phyloP scores from a whole-genome alignment of 2,329 filamentous ascomycete species.

The Cercospora beticola region DNA sequence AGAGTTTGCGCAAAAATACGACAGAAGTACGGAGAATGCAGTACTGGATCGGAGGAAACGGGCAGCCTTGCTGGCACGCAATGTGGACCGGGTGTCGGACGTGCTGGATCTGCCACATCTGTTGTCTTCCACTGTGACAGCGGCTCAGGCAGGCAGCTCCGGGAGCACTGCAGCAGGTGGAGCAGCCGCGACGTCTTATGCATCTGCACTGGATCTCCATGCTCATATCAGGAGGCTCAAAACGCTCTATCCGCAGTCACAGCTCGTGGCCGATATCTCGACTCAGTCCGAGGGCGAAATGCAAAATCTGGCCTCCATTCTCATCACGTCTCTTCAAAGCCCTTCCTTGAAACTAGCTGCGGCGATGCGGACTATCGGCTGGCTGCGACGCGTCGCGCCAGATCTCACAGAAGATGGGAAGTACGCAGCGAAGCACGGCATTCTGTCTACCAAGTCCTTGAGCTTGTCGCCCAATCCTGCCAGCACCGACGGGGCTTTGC shows the following conservation, averaged over 20 bases:
- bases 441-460: constrained; percentile 35
- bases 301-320: constrained; percentile 80
- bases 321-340: constrained; percentile 73
- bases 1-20: constrained; percentile 78
- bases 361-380: constrained; percentile 86
- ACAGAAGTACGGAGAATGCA: constrained; percentile 62
- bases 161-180: constrained; percentile 50
- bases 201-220: constrained; percentile 84
- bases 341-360: constrained; percentile 83
- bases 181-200: constrained; percentile 61
- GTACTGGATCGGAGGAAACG: constrained; percentile 72
- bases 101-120: constrained; percentile 86
- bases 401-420: constrained; percentile 59
- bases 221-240: constrained; percentile 89
- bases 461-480: constrained; percentile 28
- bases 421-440: constrained; percentile 21
- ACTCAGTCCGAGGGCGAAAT: constrained; percentile 82
- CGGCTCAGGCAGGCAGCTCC: constrained; percentile 48
- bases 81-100: constrained; percentile 85
- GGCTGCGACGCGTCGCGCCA: constrained; percentile 82
- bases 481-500: constrained; percentile 64
- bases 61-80: constrained; percentile 77
- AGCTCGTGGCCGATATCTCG: constrained; percentile 70
- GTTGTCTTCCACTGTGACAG: constrained; percentile 72
- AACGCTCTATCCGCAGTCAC: constrained; percentile 75